Evolutionary conservation across 305 asterid genomes (phyloP).

Genomic region (Fraxinus floribunda): DNA sequence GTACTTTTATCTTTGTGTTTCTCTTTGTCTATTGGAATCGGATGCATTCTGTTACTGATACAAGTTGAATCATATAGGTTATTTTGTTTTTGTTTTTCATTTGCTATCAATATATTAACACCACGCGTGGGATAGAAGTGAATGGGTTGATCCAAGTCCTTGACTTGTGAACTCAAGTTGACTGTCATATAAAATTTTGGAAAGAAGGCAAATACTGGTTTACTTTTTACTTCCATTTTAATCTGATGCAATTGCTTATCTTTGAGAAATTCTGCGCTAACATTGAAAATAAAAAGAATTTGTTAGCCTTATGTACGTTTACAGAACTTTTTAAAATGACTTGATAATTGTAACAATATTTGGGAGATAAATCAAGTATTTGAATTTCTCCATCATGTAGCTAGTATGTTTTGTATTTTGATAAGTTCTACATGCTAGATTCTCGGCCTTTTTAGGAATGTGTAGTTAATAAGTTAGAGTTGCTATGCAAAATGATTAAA

Average conservation of each 20-base stretch:
- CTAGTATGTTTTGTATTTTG: neutral
- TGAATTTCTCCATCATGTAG: neutral
- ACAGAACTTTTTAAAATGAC: neutral
- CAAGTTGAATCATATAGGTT: neutral
- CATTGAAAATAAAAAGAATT: too few relatives aligned
- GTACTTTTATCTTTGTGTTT: conserved; percentile 22
- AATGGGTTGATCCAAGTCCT: neutral
- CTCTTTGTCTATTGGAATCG: neutral
- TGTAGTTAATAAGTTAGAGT: neutral
- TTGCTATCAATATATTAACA: neutral
- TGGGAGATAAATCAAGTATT: neutral
- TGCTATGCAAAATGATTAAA: neutral
- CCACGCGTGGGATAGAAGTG: neutral
- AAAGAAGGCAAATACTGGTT: neutral
- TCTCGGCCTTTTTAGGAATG: neutral
- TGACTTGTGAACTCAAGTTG: neutral
- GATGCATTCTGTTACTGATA: conserved; percentile 2
- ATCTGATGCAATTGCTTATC: neutral
- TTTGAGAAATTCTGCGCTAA: neutral
- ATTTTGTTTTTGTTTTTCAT: neutral
- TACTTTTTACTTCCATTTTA: neutral
- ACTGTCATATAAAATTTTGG: neutral
- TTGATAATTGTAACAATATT: conserved; percentile 1
- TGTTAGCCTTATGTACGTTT: neutral
- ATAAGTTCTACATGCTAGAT: neutral